phyloP scores from a whole-genome alignment of 1,139 yeast species.

The Yamadazyma diddensiae region DNA sequence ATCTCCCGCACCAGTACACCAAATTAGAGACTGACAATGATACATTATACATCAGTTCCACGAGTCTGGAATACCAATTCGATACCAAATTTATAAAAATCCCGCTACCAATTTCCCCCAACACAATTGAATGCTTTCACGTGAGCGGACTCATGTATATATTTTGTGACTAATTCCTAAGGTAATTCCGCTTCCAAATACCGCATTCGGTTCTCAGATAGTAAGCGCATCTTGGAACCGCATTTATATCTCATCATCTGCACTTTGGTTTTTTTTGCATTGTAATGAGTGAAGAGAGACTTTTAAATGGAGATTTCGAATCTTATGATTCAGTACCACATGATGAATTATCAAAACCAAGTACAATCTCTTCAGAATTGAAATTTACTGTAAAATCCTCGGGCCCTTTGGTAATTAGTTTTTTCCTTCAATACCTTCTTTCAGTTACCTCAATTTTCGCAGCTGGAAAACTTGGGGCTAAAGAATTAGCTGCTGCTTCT shows the following conservation, averaged over 20 bases:
- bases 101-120: too few species aligned
- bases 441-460: constrained; percentile 49
- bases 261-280: neutral
- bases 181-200: constrained; percentile 1
- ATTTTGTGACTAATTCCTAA: constrained; percentile 9
- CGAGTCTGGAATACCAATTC: constrained; percentile 5
- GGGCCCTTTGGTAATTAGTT: constrained; percentile 45
- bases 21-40: constrained; percentile 5
- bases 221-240: constrained; percentile 2
- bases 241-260: neutral
- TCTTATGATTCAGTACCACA: constrained; percentile 11
- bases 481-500: constrained; percentile 48
- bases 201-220: neutral
- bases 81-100: too few species aligned
- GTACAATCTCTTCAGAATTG: constrained; percentile 21
- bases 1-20: constrained; percentile 8
- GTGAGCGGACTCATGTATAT: constrained; percentile 4
- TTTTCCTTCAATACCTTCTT: constrained; percentile 47
- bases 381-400: constrained; percentile 34
- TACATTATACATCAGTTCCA: constrained; percentile 7
- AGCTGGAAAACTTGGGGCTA: constrained; percentile 46
- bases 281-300: constrained; percentile 29
- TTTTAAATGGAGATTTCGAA: constrained; percentile 27
- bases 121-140: constrained; percentile 6
- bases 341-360: constrained; percentile 5